Percentiles rank a stretch among this genome's conserved stretches.
Conservation (phyloP, 352 stramenopile species). For the Hyaloperonospora brassicae region DNA sequence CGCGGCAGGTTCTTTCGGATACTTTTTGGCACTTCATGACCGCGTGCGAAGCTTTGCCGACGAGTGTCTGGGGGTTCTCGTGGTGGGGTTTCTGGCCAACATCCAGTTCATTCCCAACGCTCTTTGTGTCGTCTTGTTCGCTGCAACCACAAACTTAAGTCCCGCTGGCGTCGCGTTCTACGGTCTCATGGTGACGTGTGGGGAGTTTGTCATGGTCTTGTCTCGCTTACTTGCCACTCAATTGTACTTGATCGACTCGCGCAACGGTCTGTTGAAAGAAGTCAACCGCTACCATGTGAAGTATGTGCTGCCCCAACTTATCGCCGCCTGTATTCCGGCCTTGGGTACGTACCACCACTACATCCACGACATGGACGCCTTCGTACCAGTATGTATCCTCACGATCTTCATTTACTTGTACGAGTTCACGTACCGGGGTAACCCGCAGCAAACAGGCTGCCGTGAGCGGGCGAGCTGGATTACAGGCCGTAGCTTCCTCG, state of each 20-base stretch:
- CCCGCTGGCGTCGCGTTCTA: slow-evolving; percentile 35
- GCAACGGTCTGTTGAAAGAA: slow-evolving; percentile 34
- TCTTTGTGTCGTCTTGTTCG: slow-evolving; percentile 48
- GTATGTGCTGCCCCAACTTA: slow-evolving; percentile 40
- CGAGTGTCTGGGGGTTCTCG: slow-evolving; percentile 44
- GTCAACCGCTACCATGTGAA: slow-evolving; percentile 49
- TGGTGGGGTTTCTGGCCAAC: slow-evolving; percentile 48
- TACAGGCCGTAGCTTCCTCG: slow-evolving; percentile 30
- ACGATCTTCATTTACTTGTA: slow-evolving; percentile 57
- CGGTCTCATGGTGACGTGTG: slow-evolving; percentile 20
- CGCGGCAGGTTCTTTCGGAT: background rate
- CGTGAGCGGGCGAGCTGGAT: slow-evolving; percentile 46
- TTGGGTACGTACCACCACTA: slow-evolving; percentile 47
- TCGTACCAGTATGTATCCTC: slow-evolving; percentile 35
- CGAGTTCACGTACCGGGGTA: slow-evolving; percentile 53
- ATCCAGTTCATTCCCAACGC: slow-evolving; percentile 57
- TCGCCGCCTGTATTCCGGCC: slow-evolving; percentile 34
- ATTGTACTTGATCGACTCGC: slow-evolving; percentile 52
- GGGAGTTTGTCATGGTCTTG: slow-evolving; percentile 53
- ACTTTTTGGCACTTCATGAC: slow-evolving; percentile 17
- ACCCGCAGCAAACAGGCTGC: slow-evolving; percentile 52
- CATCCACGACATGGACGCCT: slow-evolving; percentile 34
- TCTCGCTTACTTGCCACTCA: slow-evolving; percentile 49
- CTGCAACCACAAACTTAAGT: slow-evolving; percentile 35
- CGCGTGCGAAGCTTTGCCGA: slow-evolving; percentile 39